Evolutionary conservation across 2,329 filamentous ascomycete genomes (phyloP), one percentile per base, ranked within the genome.

Genomic region (Aspergillus sp.): DNA sequence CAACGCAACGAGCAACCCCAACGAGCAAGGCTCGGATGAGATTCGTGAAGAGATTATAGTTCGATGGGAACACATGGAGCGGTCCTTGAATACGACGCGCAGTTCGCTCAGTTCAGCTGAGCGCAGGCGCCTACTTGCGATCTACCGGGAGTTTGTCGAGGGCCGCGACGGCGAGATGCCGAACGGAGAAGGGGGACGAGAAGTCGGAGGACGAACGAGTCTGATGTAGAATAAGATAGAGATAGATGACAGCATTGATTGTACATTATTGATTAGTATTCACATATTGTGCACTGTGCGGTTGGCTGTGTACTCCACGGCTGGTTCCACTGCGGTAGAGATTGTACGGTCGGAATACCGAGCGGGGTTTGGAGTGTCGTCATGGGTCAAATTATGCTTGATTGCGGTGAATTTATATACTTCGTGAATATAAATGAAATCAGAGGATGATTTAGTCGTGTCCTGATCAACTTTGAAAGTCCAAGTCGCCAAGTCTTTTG

Each of bases 151-250:
- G 77, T 99, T 99, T 79, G 88, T 97, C 0, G 90, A 91, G 4
- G 93, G 92, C 0, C 83, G 95, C 65, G 96, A 93, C 73, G 95
- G 95, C 7, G 93, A 98, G 79, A 92, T 99, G 91, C 91, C 88
- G 59, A 93, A 90, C 74, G 95, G 95, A 2, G 91, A 98, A 76
- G 92, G 90, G 0, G 90, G 89, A 56, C 96, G 88, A 74, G 95
- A 98, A 76, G 87, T 99, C 76, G 95, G 95, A 7, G 95, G 93
- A 14, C 82, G 95, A 71, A 93, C 89, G 67, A 98, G 92, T 76
- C 80, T 99, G 76, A 98, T 98, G 95, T 97, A 66, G 50, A 23
- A 49, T 49, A 56, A 21, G 23, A 37, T 41, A 51, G 23, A 40
- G 23, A 43, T 52, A 55, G 23, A 41, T 48, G 4, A 52, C 19